Evolutionary conservation across 1,139 yeast genomes (phyloP).

Genomic region (Blastobotrys arbuscula): DNA sequence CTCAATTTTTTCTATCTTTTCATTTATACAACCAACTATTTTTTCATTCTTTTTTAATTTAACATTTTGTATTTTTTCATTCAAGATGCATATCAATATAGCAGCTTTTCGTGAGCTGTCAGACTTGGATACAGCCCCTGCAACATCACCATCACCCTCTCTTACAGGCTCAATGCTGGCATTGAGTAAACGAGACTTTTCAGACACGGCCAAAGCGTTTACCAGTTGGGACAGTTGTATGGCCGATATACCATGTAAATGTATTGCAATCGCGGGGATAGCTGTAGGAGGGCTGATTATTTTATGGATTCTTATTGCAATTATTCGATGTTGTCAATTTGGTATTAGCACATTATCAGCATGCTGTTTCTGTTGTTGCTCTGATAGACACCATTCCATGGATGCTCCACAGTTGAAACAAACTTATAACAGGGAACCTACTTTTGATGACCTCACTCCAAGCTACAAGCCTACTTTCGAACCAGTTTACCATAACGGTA

Average conservation of each 20-base stretch:
- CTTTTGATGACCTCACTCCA: background rate
- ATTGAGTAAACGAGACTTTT: slow-evolving; percentile 11
- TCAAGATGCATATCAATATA: background rate
- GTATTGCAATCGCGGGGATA: slow-evolving; percentile 71
- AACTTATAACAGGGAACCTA: background rate
- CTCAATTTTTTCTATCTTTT: background rate
- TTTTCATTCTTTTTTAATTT: too few relatives aligned
- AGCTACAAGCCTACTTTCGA: slow-evolving; percentile 8
- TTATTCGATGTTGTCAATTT: slow-evolving; percentile 38
- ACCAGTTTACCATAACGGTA: slow-evolving; percentile 7
- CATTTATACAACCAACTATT: background rate
- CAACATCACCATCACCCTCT: background rate
- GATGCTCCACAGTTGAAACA: slow-evolving; percentile 9
- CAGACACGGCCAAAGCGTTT: slow-evolving; percentile 38
- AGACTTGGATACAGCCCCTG: background rate
- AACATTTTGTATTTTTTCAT: too few relatives aligned
- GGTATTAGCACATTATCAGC: slow-evolving; percentile 39
- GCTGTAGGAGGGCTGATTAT: slow-evolving; percentile 43
- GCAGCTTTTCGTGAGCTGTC: background rate
- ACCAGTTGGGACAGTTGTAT: slow-evolving; percentile 72
- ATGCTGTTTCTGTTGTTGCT: slow-evolving; percentile 41
- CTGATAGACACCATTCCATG: slow-evolving; percentile 14
- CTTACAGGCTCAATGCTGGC: background rate
- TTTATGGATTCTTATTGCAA: slow-evolving; percentile 38
- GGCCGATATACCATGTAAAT: slow-evolving; percentile 69